phyloP scores from a whole-genome alignment of 306 rosid genomes.

The Acacia acuminata region DNA sequence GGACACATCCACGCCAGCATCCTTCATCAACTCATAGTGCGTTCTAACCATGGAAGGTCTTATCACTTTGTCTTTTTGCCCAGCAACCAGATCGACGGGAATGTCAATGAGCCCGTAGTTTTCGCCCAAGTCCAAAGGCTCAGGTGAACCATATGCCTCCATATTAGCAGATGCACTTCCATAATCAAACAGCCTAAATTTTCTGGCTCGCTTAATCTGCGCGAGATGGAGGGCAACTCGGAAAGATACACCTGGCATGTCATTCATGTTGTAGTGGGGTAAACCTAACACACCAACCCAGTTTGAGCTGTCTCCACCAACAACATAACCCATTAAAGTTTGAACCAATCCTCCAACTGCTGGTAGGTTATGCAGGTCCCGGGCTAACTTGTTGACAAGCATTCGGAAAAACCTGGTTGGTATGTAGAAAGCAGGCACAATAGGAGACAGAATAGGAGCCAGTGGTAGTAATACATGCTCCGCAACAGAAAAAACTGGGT shows the following conservation, averaged over 20 bases:
- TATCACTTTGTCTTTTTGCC: slow-evolving; percentile 64
- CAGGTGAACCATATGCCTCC: slow-evolving; percentile 57
- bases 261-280: slow-evolving; percentile 81
- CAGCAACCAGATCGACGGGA: slow-evolving; percentile 71
- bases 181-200: slow-evolving; percentile 63
- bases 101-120: slow-evolving; percentile 54
- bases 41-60: slow-evolving; percentile 68
- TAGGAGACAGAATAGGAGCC: slow-evolving; percentile 54
- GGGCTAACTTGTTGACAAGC: slow-evolving; percentile 75
- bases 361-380: slow-evolving; percentile 69
- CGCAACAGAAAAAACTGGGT: slow-evolving; percentile 42
- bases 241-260: slow-evolving; percentile 73
- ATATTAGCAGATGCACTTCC: slow-evolving; percentile 50
- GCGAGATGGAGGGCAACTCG: slow-evolving; percentile 64
- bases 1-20: slow-evolving; percentile 53
- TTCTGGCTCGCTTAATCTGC: slow-evolving; percentile 58
- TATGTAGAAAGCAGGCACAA: slow-evolving; percentile 67
- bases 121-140: slow-evolving; percentile 66
- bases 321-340: slow-evolving; percentile 61
- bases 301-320: slow-evolving; percentile 79
- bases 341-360: slow-evolving; percentile 80
- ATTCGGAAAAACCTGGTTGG: slow-evolving; percentile 76
- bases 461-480: slow-evolving; percentile 44
- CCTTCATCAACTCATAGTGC: slow-evolving; percentile 64
- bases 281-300: slow-evolving; percentile 73